phyloP scores from a whole-genome alignment of 352 stramenopile genomes.

The Globisporangium carolinianum region DNA sequence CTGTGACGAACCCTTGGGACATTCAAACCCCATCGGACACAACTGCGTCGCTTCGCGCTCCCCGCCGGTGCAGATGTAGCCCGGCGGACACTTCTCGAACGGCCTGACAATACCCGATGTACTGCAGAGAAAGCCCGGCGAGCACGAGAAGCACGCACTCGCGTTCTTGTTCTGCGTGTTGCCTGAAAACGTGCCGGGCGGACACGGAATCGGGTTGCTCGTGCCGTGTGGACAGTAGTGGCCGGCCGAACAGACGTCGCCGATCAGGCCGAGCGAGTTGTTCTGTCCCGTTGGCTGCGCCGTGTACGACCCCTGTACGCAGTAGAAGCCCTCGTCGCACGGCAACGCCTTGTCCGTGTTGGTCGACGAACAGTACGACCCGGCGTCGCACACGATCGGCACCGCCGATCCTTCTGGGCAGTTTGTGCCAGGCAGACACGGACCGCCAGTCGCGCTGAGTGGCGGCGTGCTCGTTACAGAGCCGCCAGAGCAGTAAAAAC shows the following conservation, averaged over 20 bases:
- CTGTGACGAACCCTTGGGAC: constrained; percentile 43
- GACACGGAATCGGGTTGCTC: constrained; percentile 77
- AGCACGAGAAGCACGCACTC: constrained; percentile 64
- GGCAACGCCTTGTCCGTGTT: constrained; percentile 63
- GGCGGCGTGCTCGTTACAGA: constrained; percentile 47
- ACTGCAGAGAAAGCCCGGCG: constrained; percentile 51
- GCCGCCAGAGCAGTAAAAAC: constrained; percentile 77
- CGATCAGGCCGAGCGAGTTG: constrained; percentile 69
- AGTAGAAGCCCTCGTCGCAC: constrained; percentile 84
- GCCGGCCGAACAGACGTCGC: constrained; percentile 57
- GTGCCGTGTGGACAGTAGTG: constrained; percentile 77
- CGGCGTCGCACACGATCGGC: constrained; percentile 75
- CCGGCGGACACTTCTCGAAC: constrained; percentile 36
- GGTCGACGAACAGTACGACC: constrained; percentile 71
- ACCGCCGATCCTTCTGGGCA: constrained; percentile 80
- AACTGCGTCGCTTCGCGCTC: constrained; percentile 38
- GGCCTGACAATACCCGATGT: constrained; percentile 42
- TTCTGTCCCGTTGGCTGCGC: constrained; percentile 57
- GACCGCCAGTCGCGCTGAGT: constrained; percentile 34
- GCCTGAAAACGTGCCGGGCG: constrained; percentile 59
- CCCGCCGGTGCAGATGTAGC: constrained; percentile 57
- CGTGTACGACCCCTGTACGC: constrained; percentile 79
- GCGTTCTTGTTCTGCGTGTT: constrained; percentile 51
- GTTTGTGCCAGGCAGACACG: constrained; percentile 81
- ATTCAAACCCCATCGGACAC: constrained; percentile 75